Base-by-base conservation (phyloP, 2,329 filamentous ascomycete species). In the Neoascochyta sp. region DNA sequence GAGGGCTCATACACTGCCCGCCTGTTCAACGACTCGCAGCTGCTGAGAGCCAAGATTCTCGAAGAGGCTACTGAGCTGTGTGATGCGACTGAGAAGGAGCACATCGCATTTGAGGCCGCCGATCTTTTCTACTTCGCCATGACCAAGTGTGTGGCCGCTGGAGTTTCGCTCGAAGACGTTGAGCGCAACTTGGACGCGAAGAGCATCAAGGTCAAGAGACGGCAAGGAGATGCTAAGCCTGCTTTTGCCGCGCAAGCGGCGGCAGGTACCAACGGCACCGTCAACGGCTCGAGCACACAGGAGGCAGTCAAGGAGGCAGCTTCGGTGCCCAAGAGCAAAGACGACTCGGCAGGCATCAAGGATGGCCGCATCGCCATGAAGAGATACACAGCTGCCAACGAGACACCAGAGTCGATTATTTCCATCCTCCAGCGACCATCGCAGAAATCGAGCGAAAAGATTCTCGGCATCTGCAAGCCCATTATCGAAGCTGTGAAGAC, bases 1-100 rank as follows among this genome's bases (percentile, higher is more conserved):
- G 75, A 76, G 44, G 90, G 89, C 2, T 98, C 92, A 9, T 98
- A 98, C 64, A 98, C 92, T 4, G 86, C 88, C 11, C 76, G 90
- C 18, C 71, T 98, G 1, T 98, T 96, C 71, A 89, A 83, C 11
- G 92, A 98, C 43, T 78, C 86, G 49, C 89, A 93, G 62, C 75
- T 98, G 32, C 68, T 95, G 31, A 76, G 86, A 23, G 92, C 92
- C 3, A 98, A 98, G 73, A 95, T 98, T 33, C 93, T 96, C 80
- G 92, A 98, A 64, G 92, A 98, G 63, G 92, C 92, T 0, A 86
- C 93, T 55, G 92, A 98, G 67, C 74, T 98, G 22, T 95, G 90
- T 56, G 80, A 92, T 43, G 90, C 92, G 10, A 80, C 80, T 45
- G 81, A 80, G 0, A 83, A 85, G 39, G 75, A 89, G 41, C 85